Percentiles rank a stretch among this genome's conserved stretches.
phyloP scores from a whole-genome alignment of 805 yeast species.

The Priceomyces fermenticarens region DNA sequence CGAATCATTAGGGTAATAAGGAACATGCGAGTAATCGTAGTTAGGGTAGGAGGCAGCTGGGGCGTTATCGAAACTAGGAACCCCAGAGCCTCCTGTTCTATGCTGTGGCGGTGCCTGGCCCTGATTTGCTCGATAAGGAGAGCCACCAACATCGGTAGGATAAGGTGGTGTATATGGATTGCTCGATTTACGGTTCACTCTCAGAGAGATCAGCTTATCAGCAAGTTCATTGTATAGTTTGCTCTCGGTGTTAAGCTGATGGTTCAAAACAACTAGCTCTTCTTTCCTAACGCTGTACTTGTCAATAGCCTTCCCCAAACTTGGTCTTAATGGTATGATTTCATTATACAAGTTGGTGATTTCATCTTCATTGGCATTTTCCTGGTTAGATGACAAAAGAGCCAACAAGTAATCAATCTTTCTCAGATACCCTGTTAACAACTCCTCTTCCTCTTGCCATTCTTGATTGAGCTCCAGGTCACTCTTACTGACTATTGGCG shows the following conservation, averaged over 20 bases:
- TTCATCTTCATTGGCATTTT: conserved; percentile 52
- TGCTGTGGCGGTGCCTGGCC: too few relatives aligned
- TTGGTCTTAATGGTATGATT: conserved; percentile 69
- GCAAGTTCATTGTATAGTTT: conserved; percentile 65
- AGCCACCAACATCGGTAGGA: conserved; percentile 3
- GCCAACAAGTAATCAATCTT: conserved; percentile 72
- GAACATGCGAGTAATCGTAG: not conserved
- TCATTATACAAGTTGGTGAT: conserved; percentile 72
- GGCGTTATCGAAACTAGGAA: too few relatives aligned
- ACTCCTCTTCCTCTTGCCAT: conserved; percentile 44
- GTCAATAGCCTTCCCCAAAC: conserved; percentile 71
- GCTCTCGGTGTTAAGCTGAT: conserved; percentile 67
- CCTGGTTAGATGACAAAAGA: conserved; percentile 37
- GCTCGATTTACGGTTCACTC: conserved; percentile 13
- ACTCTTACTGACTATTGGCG: conserved; percentile 67
- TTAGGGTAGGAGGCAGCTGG: not conserved
- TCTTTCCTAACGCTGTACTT: conserved; percentile 74
- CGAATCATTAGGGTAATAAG: not conserved
- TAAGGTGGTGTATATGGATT: conserved; percentile 6
- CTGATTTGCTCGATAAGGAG: too few relatives aligned
- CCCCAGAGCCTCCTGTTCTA: too few relatives aligned
- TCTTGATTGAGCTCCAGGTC: conserved; percentile 56
- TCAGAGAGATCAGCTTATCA: conserved; percentile 40
- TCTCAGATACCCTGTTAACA: conserved; percentile 48
- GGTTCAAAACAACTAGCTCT: conserved; percentile 69